Base-by-base conservation (phyloP, 768 basidiomycete species). In the Russula compacta region DNA sequence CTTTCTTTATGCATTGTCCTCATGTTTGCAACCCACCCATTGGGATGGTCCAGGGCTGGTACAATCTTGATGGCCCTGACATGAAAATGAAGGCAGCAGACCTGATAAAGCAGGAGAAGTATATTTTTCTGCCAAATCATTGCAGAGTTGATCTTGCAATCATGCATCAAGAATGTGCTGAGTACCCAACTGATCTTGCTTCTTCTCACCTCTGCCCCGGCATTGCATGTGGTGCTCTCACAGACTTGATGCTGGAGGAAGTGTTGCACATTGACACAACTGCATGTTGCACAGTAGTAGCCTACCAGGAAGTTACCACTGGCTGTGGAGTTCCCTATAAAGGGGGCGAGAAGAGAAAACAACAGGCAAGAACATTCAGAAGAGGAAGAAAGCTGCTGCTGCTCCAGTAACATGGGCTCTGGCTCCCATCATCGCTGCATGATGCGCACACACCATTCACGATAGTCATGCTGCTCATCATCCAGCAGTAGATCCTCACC, bases 401-500 rank as follows among this genome's bases (percentile, higher is more conserved):
- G 44, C 11, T 33, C 44, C 1, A 9, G 49, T 32, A 24, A n/a
- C 12, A 24, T 7, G 33, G n/a, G n/a, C n/a, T n/a, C n/a, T n/a
- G 46, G 35, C 50, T 66, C 65, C 65, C 65, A 66, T 63, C 65
- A 66, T 8, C 63, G 65, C 10, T 42, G 47, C 56, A 29, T 43
- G 14, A 53, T 32, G 33, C 40, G 36, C 17, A 6, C 19, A 2
- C 12, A 44, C 65, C 65, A 66, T 35, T 46, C 53, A 36, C 4
- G 12, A 8, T 48, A 9, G n/a, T 40, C 57, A n/a, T 51, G 35
- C 11, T 49, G 49, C 21, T 36, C 56, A 7, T 64, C 63, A 17
- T 60, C 56, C 19, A 38, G 39, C 10, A 66, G 63, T 33, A 58
- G 15, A 10, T 60, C 63, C 21, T 66, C 65, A 11, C 65, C 65